Evolutionary conservation across 2,329 filamentous ascomycete genomes (phyloP).

Genomic region (Sporothrix inflata): DNA sequence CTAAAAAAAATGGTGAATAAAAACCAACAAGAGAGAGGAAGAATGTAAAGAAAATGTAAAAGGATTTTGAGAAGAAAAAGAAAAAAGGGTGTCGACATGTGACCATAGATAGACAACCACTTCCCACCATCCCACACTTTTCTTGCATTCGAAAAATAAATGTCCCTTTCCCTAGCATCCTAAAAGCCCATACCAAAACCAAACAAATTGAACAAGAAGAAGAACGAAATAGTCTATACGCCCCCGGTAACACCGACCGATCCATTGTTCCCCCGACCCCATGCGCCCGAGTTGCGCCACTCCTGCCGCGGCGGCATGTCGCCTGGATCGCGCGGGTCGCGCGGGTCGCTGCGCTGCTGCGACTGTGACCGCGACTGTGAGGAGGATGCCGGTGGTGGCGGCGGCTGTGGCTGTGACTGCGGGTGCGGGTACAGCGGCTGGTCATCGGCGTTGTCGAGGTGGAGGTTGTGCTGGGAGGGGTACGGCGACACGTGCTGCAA

Average conservation of each 20-base stretch:
- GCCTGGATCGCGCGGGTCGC: neutral
- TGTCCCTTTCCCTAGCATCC: neutral
- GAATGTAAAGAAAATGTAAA: neutral
- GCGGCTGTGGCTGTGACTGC: neutral
- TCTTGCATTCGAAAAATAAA: neutral
- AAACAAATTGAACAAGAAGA: neutral
- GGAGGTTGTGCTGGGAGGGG: conserved; percentile 45
- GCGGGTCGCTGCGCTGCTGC: neutral
- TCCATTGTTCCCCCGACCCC: conserved; percentile 54
- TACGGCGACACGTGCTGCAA: conserved; percentile 52
- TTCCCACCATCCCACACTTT: neutral
- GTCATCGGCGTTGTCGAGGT: conserved; percentile 51
- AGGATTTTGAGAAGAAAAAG: too few species aligned
- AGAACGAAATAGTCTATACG: conserved; percentile 37
- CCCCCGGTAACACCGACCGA: conserved; percentile 55
- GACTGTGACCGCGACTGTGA: conserved; percentile 30
- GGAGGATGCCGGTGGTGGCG: neutral
- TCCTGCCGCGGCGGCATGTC: conserved; percentile 50
- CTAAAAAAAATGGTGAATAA: neutral
- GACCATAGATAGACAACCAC: neutral
- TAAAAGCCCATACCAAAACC: neutral
- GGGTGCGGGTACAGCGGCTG: conserved; percentile 42
- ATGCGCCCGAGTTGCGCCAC: conserved; percentile 60
- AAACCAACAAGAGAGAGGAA: conserved; percentile 11
- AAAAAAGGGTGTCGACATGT: neutral